Evolutionary conservation across 805 yeast genomes (phyloP), one percentile per base, ranked within the genome.

Genomic region (Cyberlindnera maclurae): DNA sequence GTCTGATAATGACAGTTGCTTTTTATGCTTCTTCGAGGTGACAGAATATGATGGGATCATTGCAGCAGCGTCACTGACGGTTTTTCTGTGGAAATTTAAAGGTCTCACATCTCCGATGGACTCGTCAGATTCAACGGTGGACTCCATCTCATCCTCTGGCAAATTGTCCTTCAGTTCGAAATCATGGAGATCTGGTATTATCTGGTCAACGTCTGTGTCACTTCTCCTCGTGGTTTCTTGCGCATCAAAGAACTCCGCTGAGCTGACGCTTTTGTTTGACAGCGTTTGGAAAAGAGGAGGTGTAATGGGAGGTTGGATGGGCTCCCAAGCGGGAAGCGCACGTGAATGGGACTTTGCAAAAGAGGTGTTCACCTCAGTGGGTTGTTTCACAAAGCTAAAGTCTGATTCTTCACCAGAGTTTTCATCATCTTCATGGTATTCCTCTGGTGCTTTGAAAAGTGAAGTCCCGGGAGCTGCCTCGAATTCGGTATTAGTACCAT

Each of bases 1-100:
- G 41, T 55, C 59, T 10, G 56, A 49, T 15, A 55, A 34, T 0
- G 59, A 55, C 2, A 54, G 33, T 26, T 55, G 45, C 17, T 52
- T 54, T 33, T 40, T 43, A 28, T 53, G 57, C 2, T 31, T 34
- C 12, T 30, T 28, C 1, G 28, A 29, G 9, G 15, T 9, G 5
- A 29, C 9, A 7, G 18, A 3, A 6, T 31, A 13, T 12, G 26
- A 33, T 7, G 44, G 35, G 1, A 33, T 33, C 13, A 41, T 37
- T 12, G 45, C 36, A 5, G 51, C 44, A 1, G 36, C 43, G 1
- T 49, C 30, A 32, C 55, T 51, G 15, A 26, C 6, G 0, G 53
- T 46, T 40, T 48, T 52, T 15, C 38, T 47, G 33, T 52, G 57
- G 33, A 55, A 43, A 3, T 41, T 39, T 40, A 54, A 43, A 7